Conservation (phyloP, 1,284 basidiomycete species). For the Peniophora sp. region DNA sequence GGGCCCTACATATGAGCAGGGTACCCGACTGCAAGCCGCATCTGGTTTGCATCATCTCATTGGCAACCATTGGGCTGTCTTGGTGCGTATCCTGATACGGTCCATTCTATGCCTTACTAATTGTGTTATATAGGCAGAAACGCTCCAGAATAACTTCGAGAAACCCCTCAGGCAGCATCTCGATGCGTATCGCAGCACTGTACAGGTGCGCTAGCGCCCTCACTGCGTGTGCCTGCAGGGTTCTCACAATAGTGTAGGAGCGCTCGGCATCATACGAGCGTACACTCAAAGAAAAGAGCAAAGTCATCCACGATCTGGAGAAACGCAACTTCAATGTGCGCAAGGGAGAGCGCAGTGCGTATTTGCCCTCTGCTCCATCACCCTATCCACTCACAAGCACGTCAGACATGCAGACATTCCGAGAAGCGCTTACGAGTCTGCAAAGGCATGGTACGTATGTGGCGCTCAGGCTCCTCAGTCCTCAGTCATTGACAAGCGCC, state of each 20-base stretch:
- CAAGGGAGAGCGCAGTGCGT: constrained; percentile 49
- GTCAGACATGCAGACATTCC: constrained; percentile 77
- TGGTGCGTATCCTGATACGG: constrained; percentile 41
- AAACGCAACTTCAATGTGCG: constrained; percentile 72
- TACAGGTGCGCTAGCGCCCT: constrained; percentile 44
- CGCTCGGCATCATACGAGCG: constrained; percentile 76
- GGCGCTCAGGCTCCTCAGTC: too few species aligned
- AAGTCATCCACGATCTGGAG: constrained; percentile 85
- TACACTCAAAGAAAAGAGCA: constrained; percentile 74
- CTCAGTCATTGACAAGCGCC: too few species aligned
- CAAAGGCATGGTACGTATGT: constrained; percentile 51
- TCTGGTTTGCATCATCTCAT: constrained; percentile 88
- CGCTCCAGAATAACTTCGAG: constrained; percentile 85
- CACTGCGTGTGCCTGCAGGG: constrained; percentile 6
- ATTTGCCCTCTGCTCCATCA: neutral
- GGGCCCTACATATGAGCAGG: constrained; percentile 71
- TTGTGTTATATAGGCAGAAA: constrained; percentile 52
- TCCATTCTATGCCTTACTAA: neutral
- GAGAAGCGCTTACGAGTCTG: constrained; percentile 74
- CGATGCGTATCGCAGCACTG: constrained; percentile 71
- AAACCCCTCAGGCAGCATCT: constrained; percentile 81
- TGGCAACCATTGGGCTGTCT: constrained; percentile 86
- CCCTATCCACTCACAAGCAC: neutral
- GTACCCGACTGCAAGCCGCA: constrained; percentile 74
- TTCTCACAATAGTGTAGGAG: constrained; percentile 37